Base-by-base conservation (phyloP, 352 stramenopile genomes). In the Pythium aphanidermatum region DNA sequence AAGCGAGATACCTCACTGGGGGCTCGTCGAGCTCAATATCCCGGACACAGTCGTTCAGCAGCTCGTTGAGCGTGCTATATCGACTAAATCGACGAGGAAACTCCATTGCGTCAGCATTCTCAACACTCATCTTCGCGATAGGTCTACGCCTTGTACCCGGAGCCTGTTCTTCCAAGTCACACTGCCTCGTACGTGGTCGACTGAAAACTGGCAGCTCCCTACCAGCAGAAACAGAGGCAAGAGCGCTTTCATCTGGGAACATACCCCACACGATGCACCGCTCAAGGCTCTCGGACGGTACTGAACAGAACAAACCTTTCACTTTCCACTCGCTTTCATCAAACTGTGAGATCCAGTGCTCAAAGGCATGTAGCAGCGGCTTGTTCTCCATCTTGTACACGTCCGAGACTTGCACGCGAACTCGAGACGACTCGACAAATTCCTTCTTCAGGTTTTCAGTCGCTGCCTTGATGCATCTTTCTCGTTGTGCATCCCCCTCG, bases 301-400 rank as follows among this genome's bases (percentile, higher is more conserved):
- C 59, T 5, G 29, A 58, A 44, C 76, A 90, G 34, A 92, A 91
- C 3, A 93, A 48, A 0, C 81, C 81, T 36, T 92, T 93, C 51
- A 93, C 74, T 51, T 85, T 85, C 9, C 60, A 48, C 10, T 62
- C 55, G 0, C 35, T 21, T 0, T 26, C 14, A 2, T 51, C 36
- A 4, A 53, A 14, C 5, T 51, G 38, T 11, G 31, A 45, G 19
- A 71, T 63, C 46, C 70, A 71, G 13, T 40, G 58, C 45, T 88
- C 77, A 28, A 91, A 91, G 8, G 43, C 49, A 23, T 75, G 46
- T 9, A 93, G 38, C 16, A 91, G 26, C 31, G 63, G 60, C 10
- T 56, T 54, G 44, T 93, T 89, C 38, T 91, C 78, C 44, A 93
- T 73, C 39, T 92, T 91, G 51, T 74, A 93, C 27, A 93, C 81